phyloP scores from a whole-genome alignment of 1,284 basidiomycete species.

The Microbotryum silenes-acaulis region DNA sequence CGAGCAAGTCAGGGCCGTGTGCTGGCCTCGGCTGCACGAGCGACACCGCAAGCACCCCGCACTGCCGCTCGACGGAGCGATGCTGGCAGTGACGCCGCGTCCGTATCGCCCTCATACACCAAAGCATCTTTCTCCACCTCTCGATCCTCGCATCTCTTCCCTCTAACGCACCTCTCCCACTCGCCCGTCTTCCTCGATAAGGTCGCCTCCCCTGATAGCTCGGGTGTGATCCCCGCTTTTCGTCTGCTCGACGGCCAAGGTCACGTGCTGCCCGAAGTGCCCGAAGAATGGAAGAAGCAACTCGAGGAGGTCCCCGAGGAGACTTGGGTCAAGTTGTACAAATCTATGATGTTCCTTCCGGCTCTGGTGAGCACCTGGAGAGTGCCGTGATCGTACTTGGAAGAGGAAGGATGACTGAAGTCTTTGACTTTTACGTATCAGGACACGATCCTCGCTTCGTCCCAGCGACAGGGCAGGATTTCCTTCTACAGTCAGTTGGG shows the following conservation, averaged over 20 bases:
- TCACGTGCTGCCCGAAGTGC: not conserved
- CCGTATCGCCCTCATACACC: no score
- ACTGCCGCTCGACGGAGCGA: no score
- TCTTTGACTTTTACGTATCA: not conserved
- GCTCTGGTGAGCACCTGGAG: not conserved
- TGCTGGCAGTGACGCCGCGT: no score
- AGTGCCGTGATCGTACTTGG: not conserved
- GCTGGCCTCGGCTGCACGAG: no score
- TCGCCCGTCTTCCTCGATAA: conserved; percentile 7
- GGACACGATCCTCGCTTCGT: conserved; percentile 30
- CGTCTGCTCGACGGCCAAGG: conserved; percentile 15
- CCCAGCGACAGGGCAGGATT: conserved; percentile 29
- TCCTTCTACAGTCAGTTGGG: not conserved
- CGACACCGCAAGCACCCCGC: no score
- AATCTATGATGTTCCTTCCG: conserved; percentile 22
- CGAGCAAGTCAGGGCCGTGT: no score
- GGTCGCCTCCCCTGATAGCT: not conserved
- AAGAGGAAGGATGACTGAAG: not conserved
- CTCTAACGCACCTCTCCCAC: conserved; percentile 1
- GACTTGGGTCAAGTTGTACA: conserved; percentile 16
- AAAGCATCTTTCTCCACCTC: not conserved
- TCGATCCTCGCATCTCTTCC: not conserved
- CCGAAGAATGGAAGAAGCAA: conserved; percentile 5
- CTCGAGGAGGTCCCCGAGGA: conserved; percentile 12
- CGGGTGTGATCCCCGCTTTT: conserved; percentile 17